Percentiles rank a stretch among this genome's conserved stretches.
These are phyloP conservation scores for Persicaria maculosa DNA, from an alignment of 148 eudicot species.

Conservation along the genomic window DNA sequence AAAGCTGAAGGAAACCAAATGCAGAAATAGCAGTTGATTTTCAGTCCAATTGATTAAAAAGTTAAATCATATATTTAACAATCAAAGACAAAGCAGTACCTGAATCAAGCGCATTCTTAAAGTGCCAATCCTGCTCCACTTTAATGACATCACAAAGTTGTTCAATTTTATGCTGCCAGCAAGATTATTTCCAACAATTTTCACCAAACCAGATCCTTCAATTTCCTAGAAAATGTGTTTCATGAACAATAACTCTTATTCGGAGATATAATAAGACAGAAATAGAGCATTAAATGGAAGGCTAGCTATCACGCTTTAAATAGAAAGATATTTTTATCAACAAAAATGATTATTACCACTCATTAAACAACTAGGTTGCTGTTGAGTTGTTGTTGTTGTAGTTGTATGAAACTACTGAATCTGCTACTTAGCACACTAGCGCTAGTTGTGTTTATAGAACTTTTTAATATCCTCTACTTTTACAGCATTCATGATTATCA, in stretches of 20 bases:
- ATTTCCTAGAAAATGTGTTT: slow-evolving; percentile 30
- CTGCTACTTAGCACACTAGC: background rate
- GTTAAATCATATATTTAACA: background rate
- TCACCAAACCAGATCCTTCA: slow-evolving; percentile 56
- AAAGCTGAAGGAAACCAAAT: background rate
- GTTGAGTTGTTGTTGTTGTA: too few species aligned
- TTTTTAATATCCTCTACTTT: background rate
- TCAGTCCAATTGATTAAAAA: background rate
- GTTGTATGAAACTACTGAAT: background rate
- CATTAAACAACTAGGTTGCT: background rate
- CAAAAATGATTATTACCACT: background rate
- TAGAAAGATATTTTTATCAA: background rate
- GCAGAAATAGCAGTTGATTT: background rate
- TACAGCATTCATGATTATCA: background rate
- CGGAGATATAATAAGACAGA: background rate
- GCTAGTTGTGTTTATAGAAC: background rate
- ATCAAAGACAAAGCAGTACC: slow-evolving; percentile 22
- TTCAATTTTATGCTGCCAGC: slow-evolving; percentile 55
- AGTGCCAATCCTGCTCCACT: slow-evolving; percentile 69
- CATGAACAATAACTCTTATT: background rate
- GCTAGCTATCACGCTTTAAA: background rate
- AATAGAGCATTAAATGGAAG: background rate
- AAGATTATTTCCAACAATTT: slow-evolving; percentile 46
- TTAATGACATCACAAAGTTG: slow-evolving; percentile 47
- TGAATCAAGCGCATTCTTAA: slow-evolving; percentile 59